Evolutionary conservation across 176 grass and related monocot species (phyloP).

Genomic region (Juncus inflexus): DNA sequence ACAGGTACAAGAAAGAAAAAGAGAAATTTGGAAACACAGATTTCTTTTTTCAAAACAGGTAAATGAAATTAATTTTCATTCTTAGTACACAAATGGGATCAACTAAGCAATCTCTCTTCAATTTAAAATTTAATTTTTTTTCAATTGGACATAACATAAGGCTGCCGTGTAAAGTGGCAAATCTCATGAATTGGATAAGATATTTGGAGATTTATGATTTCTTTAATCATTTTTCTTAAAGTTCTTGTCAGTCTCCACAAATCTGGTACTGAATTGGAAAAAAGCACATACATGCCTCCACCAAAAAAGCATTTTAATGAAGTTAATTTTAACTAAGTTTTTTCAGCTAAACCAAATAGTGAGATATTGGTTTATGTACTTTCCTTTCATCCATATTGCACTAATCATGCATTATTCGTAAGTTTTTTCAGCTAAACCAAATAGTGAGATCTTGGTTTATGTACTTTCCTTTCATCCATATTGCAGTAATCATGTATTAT

Average conservation of each 20-base stretch:
- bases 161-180: slow-evolving; percentile 2
- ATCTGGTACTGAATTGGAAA: slow-evolving; percentile 42
- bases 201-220: slow-evolving; percentile 8
- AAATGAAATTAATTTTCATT: background rate
- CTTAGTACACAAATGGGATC: slow-evolving; percentile 11
- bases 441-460: too few relatives aligned
- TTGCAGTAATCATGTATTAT: slow-evolving; percentile 10
- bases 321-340: background rate
- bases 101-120: slow-evolving; percentile 18
- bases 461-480: slow-evolving; percentile 1
- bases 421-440: background rate
- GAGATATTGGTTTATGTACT: too few relatives aligned
- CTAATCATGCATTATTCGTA: slow-evolving; percentile 1
- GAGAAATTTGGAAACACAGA: too few relatives aligned
- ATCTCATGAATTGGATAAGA: slow-evolving; percentile 21
- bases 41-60: too few relatives aligned
- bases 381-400: slow-evolving; percentile 11
- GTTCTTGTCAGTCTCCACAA: slow-evolving; percentile 50
- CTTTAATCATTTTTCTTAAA: slow-evolving; percentile 14
- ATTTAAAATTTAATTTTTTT: background rate
- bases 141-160: slow-evolving; percentile 11
- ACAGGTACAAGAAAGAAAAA: too few relatives aligned
- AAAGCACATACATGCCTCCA: slow-evolving; percentile 25
- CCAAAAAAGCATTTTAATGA: slow-evolving; percentile 8
- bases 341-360: background rate